Evolutionary conservation across 306 rosid genomes (phyloP), one percentile per base, ranked within the genome.

Genomic region (Rubus idaeus): DNA sequence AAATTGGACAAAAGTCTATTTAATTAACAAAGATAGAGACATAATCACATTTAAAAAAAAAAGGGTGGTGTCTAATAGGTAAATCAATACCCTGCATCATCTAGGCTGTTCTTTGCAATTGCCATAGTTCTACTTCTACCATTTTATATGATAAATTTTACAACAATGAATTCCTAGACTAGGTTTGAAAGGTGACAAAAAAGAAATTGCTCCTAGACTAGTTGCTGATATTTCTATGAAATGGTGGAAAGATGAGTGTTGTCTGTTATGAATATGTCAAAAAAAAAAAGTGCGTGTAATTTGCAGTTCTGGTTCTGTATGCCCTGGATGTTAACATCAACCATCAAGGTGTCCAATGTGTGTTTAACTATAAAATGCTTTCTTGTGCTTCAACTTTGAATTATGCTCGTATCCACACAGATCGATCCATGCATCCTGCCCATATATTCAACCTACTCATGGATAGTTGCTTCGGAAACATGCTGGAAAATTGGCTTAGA

Each of bases 261-360:
- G 45, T 55, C 75, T 51, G 75, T 51, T 71, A 17, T 53, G 75
- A 51, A 71, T 52, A 30, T 71, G 63, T 37, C 63, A n/a, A n/a
- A 52, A 37, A 20, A 56, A 42, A 1, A 6, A 17, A 6, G 11
- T 56, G 62, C 2, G 5, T n/a, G n/a, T 52, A 10, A 52, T 71
- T 5, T 17, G 18, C 62, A 17, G 14, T 17, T 71, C 30, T 45
- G 16, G n/a, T 67, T 42, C 8, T 68, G 40, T 51, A 51, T 16
- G 56, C n/a, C 74, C 23, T 70, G 45, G 74, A 70, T 70, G 74
- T 70, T 35, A 70, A 14, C 74, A 69, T 47, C 74, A 26, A 70
- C 6, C 23, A 50, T 26, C 45, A 16, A 30, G 60, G 21, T 30
- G 5, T 30, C 47, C 46, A 17, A 35, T 35, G 6, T 35, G 9